Base-by-base conservation (phyloP, 2,329 filamentous ascomycete genomes). In the Sphaerulina musiva region DNA sequence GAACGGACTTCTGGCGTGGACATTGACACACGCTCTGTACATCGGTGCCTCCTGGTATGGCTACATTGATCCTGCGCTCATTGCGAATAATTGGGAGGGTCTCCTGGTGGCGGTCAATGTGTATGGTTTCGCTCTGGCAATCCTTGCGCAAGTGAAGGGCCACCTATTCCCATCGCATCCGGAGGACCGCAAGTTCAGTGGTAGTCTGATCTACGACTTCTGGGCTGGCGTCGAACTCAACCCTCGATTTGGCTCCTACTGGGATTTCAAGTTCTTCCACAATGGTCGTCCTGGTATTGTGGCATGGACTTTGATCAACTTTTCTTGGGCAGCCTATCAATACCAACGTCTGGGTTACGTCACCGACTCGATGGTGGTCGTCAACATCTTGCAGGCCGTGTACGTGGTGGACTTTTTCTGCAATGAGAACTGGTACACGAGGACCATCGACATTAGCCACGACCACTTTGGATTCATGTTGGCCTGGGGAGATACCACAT, bases 401-500 rank as follows among this genome's bases (percentile, higher is more conserved):
- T 61, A 61, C 34, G 59, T 61, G 12, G 49, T 61, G 26, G 59
- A 61, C 54, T 61, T 61, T 56, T 59, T 59, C 45, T 40, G 54
- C 49, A 59, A 61, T 50, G 59, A 61, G 43, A 53, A 54, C 53
- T 61, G 59, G 56, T 59, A 60, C 41, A 54, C 54, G 2, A 47
- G 59, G 17, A 62, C 59, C 2, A 57, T 62, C 48, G 59, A 62
- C 53, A 62, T 62, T 49, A 53, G 48, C 53, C 59, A 62, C 51
- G 59, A 62, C 14, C 59, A 62, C 23, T 62, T 62, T 42, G 59
- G 59, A n/a, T 59, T 62, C 48, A 59, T 59, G 57, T 51, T 62
- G 2, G 58, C 59, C 4, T 62, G 59, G 59, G 59, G 59, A 34
- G 58, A 59, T 26, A 58, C 57, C 14, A 62, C 55, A 14, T 62